Conservation (phyloP, 805 yeast species). For the Metschnikowia matae region DNA sequence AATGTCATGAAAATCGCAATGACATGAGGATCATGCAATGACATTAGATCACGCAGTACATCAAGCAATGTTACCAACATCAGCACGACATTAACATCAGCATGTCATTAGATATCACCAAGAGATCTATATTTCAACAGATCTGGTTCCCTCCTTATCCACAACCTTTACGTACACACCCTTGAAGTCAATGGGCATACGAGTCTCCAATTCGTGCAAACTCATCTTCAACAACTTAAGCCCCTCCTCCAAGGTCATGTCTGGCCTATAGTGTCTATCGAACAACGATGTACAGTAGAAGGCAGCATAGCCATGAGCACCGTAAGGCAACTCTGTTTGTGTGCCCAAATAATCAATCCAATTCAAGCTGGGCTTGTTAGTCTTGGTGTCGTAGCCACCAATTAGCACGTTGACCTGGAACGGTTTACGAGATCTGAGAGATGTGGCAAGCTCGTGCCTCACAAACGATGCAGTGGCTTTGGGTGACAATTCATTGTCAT, state of each 20-base stretch:
- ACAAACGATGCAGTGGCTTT: slow-evolving; percentile 84
- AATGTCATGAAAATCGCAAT: neutral
- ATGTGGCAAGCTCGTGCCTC: slow-evolving; percentile 81
- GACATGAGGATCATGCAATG: neutral
- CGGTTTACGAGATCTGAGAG: slow-evolving; percentile 85
- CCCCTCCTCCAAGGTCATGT: slow-evolving; percentile 75
- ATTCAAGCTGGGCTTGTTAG: slow-evolving; percentile 60
- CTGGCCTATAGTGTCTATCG: slow-evolving; percentile 84
- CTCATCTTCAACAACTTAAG: slow-evolving; percentile 67
- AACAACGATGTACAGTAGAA: slow-evolving; percentile 86
- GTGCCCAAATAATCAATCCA: slow-evolving; percentile 96
- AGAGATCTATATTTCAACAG: slow-evolving; percentile 23
- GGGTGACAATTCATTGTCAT: slow-evolving; percentile 70
- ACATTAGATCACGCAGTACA: neutral
- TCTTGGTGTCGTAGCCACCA: slow-evolving; percentile 72
- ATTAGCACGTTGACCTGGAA: slow-evolving; percentile 89
- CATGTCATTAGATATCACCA: neutral
- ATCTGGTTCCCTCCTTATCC: slow-evolving; percentile 56
- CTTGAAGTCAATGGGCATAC: slow-evolving; percentile 94
- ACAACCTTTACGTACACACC: slow-evolving; percentile 71
- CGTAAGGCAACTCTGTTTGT: slow-evolving; percentile 85
- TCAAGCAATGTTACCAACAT: neutral
- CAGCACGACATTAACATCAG: neutral
- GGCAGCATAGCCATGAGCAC: slow-evolving; percentile 98
- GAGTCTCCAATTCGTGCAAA: slow-evolving; percentile 68